Evolutionary conservation across 2,329 filamentous ascomycete genomes (phyloP).

Genomic region (Leptographium flavum): DNA sequence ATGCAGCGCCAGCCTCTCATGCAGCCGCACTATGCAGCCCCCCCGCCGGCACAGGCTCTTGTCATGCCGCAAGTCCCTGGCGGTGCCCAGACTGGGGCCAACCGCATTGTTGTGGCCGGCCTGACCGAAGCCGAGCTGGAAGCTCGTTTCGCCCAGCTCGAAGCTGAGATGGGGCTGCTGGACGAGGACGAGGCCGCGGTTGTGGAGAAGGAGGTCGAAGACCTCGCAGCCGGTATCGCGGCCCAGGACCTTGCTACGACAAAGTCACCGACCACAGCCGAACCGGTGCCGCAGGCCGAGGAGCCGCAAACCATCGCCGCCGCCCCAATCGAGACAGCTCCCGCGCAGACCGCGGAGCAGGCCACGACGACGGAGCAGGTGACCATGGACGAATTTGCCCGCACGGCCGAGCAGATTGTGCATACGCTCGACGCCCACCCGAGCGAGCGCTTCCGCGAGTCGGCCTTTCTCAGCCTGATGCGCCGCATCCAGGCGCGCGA

Average conservation of each 20-base stretch:
- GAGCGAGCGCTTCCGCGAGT: constrained; percentile 63
- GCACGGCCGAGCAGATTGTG: constrained; percentile 57
- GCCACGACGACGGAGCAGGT: constrained; percentile 14
- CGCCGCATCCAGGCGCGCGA: constrained; percentile 57
- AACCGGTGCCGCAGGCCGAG: too few relatives aligned
- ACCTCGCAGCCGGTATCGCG: constrained; percentile 2
- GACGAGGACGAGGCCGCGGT: constrained; percentile 16
- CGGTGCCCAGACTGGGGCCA: background rate
- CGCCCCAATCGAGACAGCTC: too few relatives aligned
- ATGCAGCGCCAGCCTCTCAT: background rate
- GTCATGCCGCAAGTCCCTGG: too few relatives aligned
- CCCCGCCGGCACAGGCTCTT: background rate
- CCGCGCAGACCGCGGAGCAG: background rate
- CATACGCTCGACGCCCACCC: constrained; percentile 54
- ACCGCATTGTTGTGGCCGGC: constrained; percentile 1
- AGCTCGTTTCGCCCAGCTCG: constrained; percentile 9
- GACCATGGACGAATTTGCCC: constrained; percentile 48
- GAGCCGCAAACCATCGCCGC: too few relatives aligned
- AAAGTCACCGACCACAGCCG: too few relatives aligned
- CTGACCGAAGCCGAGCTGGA: constrained; percentile 10
- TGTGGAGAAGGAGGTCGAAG: constrained; percentile 13
- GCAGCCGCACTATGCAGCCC: background rate
- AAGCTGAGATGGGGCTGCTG: constrained; percentile 15
- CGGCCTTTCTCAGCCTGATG: constrained; percentile 66
- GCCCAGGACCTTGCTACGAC: too few relatives aligned